Evolutionary conservation across 768 basidiomycete genomes (phyloP), one percentile per base, ranked within the genome.

Genomic region (Boletellus sp.): DNA sequence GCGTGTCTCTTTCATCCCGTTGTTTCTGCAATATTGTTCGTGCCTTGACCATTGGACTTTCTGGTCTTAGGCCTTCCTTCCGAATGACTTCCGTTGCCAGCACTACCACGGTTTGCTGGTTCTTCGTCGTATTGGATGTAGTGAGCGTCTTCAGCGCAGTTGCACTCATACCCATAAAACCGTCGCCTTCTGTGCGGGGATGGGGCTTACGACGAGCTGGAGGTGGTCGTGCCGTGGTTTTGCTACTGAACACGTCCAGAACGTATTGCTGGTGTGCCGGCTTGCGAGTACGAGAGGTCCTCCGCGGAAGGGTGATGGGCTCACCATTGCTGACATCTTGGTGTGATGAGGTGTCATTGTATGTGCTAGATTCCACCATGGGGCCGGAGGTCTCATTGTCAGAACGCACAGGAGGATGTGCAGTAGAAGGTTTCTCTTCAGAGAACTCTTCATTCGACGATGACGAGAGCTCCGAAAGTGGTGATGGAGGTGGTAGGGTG

Each of bases 21-120:
- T 84, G 75, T 56, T 81, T 78, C 70, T 91, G 85, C 10, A 77
- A 62, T 42, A 81, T 74, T 2, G 86, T 88, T 58, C 78, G 77
- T 40, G 85, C 76, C 65, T 87, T 88, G 44, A 87, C 80, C n/a
- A 73, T 76, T 6, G 90, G 90, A 60, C 89, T 92, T 54, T 85
- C 87, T 10, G 90, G 90, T 47, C 90, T 73, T 32, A 69, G 63
- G 24, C 90, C 89, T 37, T 82, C 77, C 65, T 78, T 87, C 42
- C 81, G 75, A 26, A 92, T 70, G 17, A 91, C 76, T 64, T 87
- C 80, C 32, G 78, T 88, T 64, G 86, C 81, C 34, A 92, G 66
- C 53, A 75, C 77, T 6, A 78, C 72, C 20, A 79, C 55, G 42
- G 84, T 87, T 42, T 75, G 71, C 69, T 92, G 87, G 58, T 92